Evolutionary conservation across 2,329 filamentous ascomycete genomes (phyloP).

Genomic region (Calonectria hawksworthii): DNA sequence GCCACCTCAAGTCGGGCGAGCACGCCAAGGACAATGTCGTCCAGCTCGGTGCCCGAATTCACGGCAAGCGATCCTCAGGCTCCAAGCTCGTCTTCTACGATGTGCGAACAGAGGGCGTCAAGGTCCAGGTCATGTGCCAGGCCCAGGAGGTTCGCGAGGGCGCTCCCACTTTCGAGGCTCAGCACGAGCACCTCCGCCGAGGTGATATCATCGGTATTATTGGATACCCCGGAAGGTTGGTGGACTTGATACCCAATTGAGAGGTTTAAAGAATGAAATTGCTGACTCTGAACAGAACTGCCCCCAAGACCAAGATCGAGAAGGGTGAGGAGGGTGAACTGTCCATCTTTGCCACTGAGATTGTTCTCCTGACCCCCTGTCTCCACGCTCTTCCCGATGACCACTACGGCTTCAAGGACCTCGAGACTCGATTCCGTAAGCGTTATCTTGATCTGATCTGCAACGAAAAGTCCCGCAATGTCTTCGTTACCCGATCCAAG

Average conservation of each 20-base stretch:
- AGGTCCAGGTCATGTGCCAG: slow-evolving; percentile 94
- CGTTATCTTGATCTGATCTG: slow-evolving; percentile 97
- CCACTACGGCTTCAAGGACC: slow-evolving; percentile 95
- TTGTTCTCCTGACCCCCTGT: slow-evolving; percentile 90
- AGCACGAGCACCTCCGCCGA: slow-evolving; percentile 89
- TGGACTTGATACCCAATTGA: slow-evolving; percentile 14
- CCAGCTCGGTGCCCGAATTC: slow-evolving; percentile 87
- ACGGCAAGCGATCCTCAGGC: slow-evolving; percentile 86
- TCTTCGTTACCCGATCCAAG: slow-evolving; percentile 87
- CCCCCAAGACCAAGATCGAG: slow-evolving; percentile 89
- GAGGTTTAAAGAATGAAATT: neutral
- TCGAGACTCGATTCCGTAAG: slow-evolving; percentile 93
- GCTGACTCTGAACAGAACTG: slow-evolving; percentile 69
- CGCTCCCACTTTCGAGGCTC: slow-evolving; percentile 80
- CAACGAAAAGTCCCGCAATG: slow-evolving; percentile 88
- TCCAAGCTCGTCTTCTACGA: slow-evolving; percentile 95
- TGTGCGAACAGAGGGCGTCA: slow-evolving; percentile 64
- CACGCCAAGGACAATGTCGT: slow-evolving; percentile 81
- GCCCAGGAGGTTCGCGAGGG: slow-evolving; percentile 80
- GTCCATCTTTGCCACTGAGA: slow-evolving; percentile 90
- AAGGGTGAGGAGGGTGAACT: slow-evolving; percentile 84
- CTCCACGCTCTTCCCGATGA: slow-evolving; percentile 83
- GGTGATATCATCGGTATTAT: slow-evolving; percentile 87
- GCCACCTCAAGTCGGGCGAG: slow-evolving; percentile 90
- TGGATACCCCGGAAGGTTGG: slow-evolving; percentile 47